Evolutionary conservation across 2,329 filamentous ascomycete species (phyloP), one percentile per base, ranked within the genome.

Genomic region (Shiraia bambusicola): DNA sequence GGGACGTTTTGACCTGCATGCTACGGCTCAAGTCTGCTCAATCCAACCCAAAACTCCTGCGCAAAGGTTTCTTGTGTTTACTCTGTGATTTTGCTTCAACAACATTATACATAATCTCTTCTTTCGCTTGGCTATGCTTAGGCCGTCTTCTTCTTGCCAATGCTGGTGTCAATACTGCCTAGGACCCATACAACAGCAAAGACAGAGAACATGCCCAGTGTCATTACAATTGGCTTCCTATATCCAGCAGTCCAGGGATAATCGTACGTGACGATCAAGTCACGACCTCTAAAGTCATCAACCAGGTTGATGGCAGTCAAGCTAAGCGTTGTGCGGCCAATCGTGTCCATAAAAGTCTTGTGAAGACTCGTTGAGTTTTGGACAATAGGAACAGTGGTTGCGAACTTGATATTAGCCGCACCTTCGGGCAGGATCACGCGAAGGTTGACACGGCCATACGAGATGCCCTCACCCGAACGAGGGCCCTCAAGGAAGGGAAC

Each of bases 401-500:
- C 76, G 63, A 85, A 91, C 66, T 87, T 82, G 57, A 95, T 79
- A 52, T 93, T 90, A 81, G 82, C 84, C 19, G 93, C 88, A 38
- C 93, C 93, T 70, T 98, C 93, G 4, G 93, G 93, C 9, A 98
- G 78, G 47, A 97, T 80, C 34, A 98, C 80, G 34, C 88, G 85
- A 39, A 97, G 73, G 50, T 87, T 80, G 38, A 95, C 78, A 52
- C 86, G 80, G 60, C 86, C 87, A 59, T 96, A 98, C 69, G 89
- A 87, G 17, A 95, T 73, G 33, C 92, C 92, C 72, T 96, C 92
- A 1, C 74, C 63, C 66, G 89, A 84, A 74, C 87, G 93, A 28
- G 92, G 92, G 0, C 93, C 93, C 71, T 97, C 90, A 9, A 98
- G 74, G 73, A 98, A 93, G 6, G 93, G 92, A 6, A 96, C 84